Evolutionary conservation across 148 eudicot species (phyloP).

Genomic region (Beta vulgaris): DNA sequence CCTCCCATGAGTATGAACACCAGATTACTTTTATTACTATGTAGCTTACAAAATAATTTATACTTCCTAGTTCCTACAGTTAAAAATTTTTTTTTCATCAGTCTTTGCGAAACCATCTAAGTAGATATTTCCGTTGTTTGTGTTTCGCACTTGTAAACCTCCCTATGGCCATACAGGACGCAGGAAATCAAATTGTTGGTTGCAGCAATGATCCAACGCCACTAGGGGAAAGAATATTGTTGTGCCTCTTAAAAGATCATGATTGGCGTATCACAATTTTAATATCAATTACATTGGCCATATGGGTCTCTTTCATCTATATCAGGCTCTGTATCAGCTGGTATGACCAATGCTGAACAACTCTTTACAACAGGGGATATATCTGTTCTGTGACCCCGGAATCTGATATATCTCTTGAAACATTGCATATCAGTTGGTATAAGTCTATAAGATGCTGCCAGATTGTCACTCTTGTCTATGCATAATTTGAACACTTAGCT

Average conservation of each 20-base stretch:
- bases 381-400: neutral
- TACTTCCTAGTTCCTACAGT: too few relatives aligned
- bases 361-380: neutral
- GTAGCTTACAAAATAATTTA: too few relatives aligned
- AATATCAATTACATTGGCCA: neutral
- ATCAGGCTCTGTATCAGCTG: neutral
- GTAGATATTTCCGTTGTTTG: neutral
- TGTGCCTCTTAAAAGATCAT: neutral
- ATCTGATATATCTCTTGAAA: neutral
- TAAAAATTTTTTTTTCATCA: neutral
- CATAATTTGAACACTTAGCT: neutral
- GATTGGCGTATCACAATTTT: neutral
- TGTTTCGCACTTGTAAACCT: neutral
- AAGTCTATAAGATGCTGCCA: neutral
- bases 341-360: neutral
- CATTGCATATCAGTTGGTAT: neutral
- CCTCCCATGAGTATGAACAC: too few relatives aligned
- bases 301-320: too few relatives aligned
- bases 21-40: too few relatives aligned
- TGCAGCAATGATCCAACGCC: neutral
- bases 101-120: neutral
- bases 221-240: neutral
- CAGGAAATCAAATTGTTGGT: neutral
- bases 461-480: neutral
- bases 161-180: neutral